Base-by-base conservation (phyloP, 768 basidiomycete species). In the Mycena capillaripes region DNA sequence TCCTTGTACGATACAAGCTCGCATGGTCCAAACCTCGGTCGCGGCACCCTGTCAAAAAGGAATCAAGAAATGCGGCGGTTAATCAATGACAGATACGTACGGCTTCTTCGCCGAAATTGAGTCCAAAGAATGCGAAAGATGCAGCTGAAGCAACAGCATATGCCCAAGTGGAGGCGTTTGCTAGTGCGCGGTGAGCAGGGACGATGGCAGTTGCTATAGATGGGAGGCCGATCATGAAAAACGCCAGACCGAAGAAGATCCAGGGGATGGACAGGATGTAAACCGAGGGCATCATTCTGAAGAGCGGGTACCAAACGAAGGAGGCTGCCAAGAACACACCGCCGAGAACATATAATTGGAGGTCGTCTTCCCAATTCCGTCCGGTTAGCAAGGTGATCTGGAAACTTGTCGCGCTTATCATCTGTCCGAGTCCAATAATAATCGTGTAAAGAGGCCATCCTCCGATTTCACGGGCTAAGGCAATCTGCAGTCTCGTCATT, bases 51-150 rank as follows among this genome's bases (percentile, higher is more conserved):
- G 76, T 46, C 34, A 16, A 73, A 65, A 74, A 77, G 46, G 67
- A 17, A 67, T 52, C 69, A 58, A 48, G 2, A 65, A 30, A 61
- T 8, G 32, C 29, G 34, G n/a, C 56, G 25, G 19, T 29, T n/a
- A 6, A 27, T 12, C 8, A 59, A 52, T 25, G 56, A 38, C 14
- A 25, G n/a, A 9, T 46, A 84, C 87, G 59, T 81, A 93, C 94
- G 21, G 96, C 97, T 87, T 97, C 97, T 85, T 98, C 97, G 81
- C 97, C 97, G 80, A 98, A 98, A 82, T 98, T 98, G 72, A 97
- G 88, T 78, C 96, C 97, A 78, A 98, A 98, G 89, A 96, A 97
- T 58, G 91, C 84, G 87, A 97, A 98, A 14, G 95, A 93, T 34
- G 95, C 97, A 16, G 96, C 93, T n/a, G 97, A 97, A 23, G 93